Evolutionary conservation across 2,329 filamentous ascomycete species (phyloP).

Genomic region (Fusarium citri): DNA sequence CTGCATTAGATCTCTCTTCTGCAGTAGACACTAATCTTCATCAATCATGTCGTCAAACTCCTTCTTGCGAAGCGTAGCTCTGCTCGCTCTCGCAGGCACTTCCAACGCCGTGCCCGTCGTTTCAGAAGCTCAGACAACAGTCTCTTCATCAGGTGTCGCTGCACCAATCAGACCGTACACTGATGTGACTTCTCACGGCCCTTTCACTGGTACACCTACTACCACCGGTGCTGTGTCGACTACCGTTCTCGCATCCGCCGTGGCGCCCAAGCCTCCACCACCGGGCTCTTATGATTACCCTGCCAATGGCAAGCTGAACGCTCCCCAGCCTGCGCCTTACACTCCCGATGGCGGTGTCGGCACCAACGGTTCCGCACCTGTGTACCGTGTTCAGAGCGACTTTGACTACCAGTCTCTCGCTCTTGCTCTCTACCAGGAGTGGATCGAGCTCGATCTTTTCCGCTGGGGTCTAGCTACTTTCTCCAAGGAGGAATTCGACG

Average conservation of each 20-base stretch:
- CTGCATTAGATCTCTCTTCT: not conserved
- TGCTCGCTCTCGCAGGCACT: conserved; percentile 28
- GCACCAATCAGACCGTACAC: conserved; percentile 54
- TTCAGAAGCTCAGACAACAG: conserved; percentile 52
- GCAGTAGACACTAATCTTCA: not conserved
- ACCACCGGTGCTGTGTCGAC: conserved; percentile 76
- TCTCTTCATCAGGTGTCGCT: conserved; percentile 48
- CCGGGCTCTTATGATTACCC: conserved; percentile 76
- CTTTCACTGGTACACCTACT: conserved; percentile 72
- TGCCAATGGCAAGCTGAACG: conserved; percentile 74
- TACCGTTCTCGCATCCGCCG: conserved; percentile 65
- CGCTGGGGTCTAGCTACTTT: conserved; percentile 79
- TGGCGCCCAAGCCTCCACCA: conserved; percentile 66
- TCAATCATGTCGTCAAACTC: conserved; percentile 12
- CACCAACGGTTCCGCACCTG: conserved; percentile 80
- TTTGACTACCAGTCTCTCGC: conserved; percentile 85
- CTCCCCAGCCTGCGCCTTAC: conserved; percentile 77
- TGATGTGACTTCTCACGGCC: conserved; percentile 74
- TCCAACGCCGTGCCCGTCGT: conserved; percentile 50
- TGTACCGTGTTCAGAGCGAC: conserved; percentile 82
- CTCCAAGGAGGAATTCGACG: conserved; percentile 74
- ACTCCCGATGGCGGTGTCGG: conserved; percentile 78
- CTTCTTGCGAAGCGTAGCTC: conserved; percentile 5
- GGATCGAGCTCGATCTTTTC: conserved; percentile 87
- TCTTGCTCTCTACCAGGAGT: conserved; percentile 83